These are phyloP conservation scores for Drosera spatulata DNA, from an alignment of 179 eudicot genomes.

Conservation along the genomic window DNA sequence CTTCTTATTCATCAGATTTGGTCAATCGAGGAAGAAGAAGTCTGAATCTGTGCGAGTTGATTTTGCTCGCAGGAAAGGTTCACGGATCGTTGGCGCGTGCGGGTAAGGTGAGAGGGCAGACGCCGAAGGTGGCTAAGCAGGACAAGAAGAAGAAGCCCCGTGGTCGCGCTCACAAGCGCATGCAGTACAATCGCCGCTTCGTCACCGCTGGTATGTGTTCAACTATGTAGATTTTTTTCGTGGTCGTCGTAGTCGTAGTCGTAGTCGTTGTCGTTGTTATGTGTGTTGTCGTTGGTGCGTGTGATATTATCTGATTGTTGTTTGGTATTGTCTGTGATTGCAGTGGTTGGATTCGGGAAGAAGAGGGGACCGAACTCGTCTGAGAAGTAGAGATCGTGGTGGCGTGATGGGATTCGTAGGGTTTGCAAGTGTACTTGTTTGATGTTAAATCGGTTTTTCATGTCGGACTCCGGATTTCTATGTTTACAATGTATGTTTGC, in stretches of 20 bases:
- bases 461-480: no score
- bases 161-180: conserved; percentile 52
- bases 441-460: no score
- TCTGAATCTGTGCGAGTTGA: background rate
- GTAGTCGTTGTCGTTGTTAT: background rate
- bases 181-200: conserved; percentile 50
- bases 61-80: conserved; percentile 44
- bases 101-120: no score
- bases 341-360: conserved; percentile 27
- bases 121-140: conserved; percentile 16
- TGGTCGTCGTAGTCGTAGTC: background rate
- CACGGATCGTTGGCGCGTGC: conserved; percentile 93
- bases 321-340: conserved; percentile 5
- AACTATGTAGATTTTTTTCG: background rate
- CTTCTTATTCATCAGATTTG: background rate
- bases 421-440: background rate
- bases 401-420: background rate
- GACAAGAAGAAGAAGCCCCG: conserved; percentile 93
- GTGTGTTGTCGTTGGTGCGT: background rate
- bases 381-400: conserved; percentile 27
- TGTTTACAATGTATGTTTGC: no score
- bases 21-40: background rate
- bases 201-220: conserved; percentile 39
- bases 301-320: background rate
- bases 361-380: conserved; percentile 44